Conservation (phyloP, 371 early-diverging fungal species). For the Massospora cicadina region DNA sequence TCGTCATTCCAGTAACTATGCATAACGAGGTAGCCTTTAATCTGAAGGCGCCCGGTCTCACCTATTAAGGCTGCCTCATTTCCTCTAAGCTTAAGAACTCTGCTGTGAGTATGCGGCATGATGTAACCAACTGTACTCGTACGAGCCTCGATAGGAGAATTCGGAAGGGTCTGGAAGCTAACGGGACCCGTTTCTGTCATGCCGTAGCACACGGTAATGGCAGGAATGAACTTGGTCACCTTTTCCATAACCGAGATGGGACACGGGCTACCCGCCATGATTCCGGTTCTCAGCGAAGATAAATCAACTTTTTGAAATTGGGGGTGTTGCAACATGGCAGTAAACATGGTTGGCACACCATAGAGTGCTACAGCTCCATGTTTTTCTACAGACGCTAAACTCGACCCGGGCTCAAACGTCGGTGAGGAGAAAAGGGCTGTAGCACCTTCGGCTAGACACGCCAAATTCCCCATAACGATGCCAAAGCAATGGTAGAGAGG, state of each 20-base stretch:
- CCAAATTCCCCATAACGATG: constrained; percentile 26
- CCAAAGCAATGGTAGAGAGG: constrained; percentile 27
- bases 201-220: constrained; percentile 23
- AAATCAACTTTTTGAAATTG: constrained; percentile 19
- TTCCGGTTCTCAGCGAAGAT: constrained; percentile 21
- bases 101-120: constrained; percentile 20
- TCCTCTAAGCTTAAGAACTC: constrained; percentile 18
- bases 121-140: constrained; percentile 21
- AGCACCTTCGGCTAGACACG: constrained; percentile 24
- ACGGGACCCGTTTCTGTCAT: constrained; percentile 28
- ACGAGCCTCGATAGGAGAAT: constrained; percentile 20
- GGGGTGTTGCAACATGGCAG: constrained; percentile 20
- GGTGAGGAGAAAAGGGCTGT: constrained; percentile 24
- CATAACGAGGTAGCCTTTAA: constrained; percentile 33
- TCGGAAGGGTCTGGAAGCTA: constrained; percentile 21
- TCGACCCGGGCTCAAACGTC: constrained; percentile 25
- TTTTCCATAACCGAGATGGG: constrained; percentile 23
- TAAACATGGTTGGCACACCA: constrained; percentile 28
- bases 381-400: constrained; percentile 25
- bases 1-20: constrained; percentile 27
- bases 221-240: constrained; percentile 18
- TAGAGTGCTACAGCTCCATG: constrained; percentile 21
- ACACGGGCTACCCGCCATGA: constrained; percentile 23
- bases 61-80: constrained; percentile 16
- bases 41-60: constrained; percentile 27